Evolutionary conservation across 768 basidiomycete genomes (phyloP).

Genomic region (Podaxis carcinomalis): DNA sequence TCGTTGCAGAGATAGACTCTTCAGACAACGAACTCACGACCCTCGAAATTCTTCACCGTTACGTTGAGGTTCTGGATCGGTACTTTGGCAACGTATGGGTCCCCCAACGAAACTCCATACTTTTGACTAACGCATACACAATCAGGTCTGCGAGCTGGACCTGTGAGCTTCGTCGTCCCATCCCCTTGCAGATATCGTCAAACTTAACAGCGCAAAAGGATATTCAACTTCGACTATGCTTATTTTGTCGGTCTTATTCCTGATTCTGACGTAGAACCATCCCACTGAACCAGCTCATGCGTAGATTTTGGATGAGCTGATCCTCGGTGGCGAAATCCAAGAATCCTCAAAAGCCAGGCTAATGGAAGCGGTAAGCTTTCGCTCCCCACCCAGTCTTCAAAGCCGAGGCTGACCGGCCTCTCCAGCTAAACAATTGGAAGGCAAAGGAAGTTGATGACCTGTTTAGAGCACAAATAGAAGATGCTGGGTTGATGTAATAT

Average conservation of each 20-base stretch:
- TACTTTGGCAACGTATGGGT: slow-evolving; percentile 79
- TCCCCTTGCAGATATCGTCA: not conserved
- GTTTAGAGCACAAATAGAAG: not conserved
- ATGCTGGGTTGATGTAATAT: slow-evolving; percentile 4
- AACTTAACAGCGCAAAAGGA: slow-evolving; percentile 38
- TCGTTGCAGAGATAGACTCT: slow-evolving; percentile 81
- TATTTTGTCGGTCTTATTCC: slow-evolving; percentile 58
- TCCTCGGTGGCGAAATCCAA: slow-evolving; percentile 91
- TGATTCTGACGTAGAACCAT: not conserved
- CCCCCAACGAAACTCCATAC: slow-evolving; percentile 13
- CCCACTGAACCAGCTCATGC: not conserved
- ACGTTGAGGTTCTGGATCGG: slow-evolving; percentile 86
- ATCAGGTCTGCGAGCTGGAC: slow-evolving; percentile 86
- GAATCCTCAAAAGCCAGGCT: slow-evolving; percentile 82
- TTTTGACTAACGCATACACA: slow-evolving; percentile 43
- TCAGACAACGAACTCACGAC: slow-evolving; percentile 90
- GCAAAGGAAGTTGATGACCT: not conserved
- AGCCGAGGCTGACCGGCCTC: not conserved
- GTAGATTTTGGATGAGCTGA: slow-evolving; percentile 87
- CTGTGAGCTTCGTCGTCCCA: slow-evolving; percentile 46
- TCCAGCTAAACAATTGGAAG: not conserved
- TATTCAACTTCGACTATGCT: slow-evolving; percentile 98
- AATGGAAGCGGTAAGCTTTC: slow-evolving; percentile 26
- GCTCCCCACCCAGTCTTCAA: slow-evolving; percentile 9
- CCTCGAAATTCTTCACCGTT: slow-evolving; percentile 91